Percentiles rank a stretch among this genome's conserved stretches.
phyloP scores from a whole-genome alignment of 2,329 filamentous ascomycete genomes.

The Hymenoscyphus occultus region DNA sequence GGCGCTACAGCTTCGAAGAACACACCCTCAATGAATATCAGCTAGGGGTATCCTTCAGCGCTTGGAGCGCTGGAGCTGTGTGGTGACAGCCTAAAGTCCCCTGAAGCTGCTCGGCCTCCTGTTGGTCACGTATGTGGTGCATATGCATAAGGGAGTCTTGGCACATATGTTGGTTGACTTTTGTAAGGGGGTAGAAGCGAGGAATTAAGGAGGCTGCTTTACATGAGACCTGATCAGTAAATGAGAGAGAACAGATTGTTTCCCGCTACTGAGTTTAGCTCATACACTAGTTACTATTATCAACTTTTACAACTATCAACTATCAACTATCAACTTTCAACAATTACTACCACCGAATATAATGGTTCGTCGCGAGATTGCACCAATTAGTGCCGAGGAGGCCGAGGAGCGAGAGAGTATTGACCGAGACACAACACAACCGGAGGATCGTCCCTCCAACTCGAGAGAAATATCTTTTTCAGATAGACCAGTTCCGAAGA shows the following conservation, averaged over 20 bases:
- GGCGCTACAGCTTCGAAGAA: too few species aligned
- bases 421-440: not conserved
- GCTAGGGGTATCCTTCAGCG: not conserved
- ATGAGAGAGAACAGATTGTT: not conserved
- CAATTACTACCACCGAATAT: not conserved
- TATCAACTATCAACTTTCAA: not conserved
- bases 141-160: not conserved
- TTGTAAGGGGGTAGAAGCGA: not conserved
- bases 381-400: not conserved
- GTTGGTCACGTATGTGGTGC: not conserved
- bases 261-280: not conserved
- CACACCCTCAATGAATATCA: not conserved
- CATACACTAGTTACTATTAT: not conserved
- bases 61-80: not conserved
- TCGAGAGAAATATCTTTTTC: not conserved
- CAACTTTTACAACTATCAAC: not conserved
- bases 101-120: not conserved
- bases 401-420: not conserved
- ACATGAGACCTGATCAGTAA: not conserved
- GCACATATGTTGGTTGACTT: not conserved
- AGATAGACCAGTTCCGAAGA: constrained; percentile 1
- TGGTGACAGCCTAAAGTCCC: not conserved
- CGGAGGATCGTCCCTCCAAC: not conserved
- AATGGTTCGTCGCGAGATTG: not conserved
- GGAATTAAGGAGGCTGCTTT: not conserved